These are phyloP conservation scores for Termitomyces sp. DNA, from an alignment of 768 basidiomycete genomes.

Conservation along the genomic window DNA sequence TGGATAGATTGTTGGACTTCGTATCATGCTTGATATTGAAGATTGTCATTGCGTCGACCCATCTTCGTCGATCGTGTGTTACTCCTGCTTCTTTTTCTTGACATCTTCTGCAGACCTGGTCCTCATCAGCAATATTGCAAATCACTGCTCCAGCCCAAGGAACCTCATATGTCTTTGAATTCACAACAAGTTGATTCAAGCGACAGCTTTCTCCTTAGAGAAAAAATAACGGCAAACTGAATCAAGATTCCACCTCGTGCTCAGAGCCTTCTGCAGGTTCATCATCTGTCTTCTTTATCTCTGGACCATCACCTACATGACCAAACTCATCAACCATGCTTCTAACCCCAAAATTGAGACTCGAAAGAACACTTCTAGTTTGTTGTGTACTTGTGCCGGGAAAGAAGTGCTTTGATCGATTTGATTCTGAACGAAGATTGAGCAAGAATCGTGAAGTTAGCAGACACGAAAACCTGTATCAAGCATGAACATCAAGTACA, in stretches of 20 bases:
- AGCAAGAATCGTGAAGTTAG: constrained; percentile 13
- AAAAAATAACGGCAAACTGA: too few relatives aligned
- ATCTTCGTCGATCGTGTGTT: too few relatives aligned
- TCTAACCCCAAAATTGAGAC: constrained; percentile 2
- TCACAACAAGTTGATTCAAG: too few relatives aligned
- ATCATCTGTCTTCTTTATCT: background rate
- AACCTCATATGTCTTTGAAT: too few relatives aligned
- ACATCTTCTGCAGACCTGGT: background rate
- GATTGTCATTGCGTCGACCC: too few relatives aligned
- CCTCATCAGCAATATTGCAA: background rate
- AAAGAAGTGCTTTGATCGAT: background rate
- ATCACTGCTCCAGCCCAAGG: too few relatives aligned
- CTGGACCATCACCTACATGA: background rate
- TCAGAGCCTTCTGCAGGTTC: background rate
- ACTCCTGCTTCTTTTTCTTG: background rate
- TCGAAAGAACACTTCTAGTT: background rate
- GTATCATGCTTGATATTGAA: too few relatives aligned
- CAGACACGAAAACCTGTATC: constrained; percentile 10
- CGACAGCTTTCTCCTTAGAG: too few relatives aligned
- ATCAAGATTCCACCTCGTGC: too few relatives aligned
- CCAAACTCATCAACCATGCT: constrained; percentile 6
- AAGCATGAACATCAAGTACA: background rate
- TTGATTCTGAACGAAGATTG: constrained; percentile 1
- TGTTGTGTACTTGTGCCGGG: background rate
- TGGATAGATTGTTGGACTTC: too few relatives aligned